Percentiles rank a stretch among this genome's conserved stretches.
phyloP scores from a whole-genome alignment of 768 basidiomycete genomes.

The Cubamyces lactineus region DNA sequence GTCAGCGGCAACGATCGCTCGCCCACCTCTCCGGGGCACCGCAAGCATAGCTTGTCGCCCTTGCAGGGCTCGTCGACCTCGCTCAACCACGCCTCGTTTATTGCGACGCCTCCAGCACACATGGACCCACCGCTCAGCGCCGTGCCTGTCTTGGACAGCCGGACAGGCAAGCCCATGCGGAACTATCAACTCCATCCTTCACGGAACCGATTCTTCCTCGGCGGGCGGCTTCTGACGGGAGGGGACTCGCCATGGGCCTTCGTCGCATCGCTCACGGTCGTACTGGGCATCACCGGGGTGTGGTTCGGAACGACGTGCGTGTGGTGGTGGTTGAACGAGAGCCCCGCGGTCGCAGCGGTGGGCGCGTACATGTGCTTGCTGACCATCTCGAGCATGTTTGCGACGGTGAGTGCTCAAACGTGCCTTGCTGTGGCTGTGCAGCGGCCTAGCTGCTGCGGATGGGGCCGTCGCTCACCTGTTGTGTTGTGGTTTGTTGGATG shows the following conservation, averaged over 20 bases:
- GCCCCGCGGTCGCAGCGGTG: constrained; percentile 69
- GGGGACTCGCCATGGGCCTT: constrained; percentile 89
- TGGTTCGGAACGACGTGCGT: constrained; percentile 91
- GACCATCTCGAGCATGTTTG: constrained; percentile 74
- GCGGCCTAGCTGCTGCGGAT: constrained; percentile 15
- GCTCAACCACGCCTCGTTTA: constrained; percentile 27
- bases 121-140: constrained; percentile 39
- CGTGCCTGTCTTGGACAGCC: constrained; percentile 35
- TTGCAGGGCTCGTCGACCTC: constrained; percentile 27
- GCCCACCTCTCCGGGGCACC: constrained; percentile 25
- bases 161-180: constrained; percentile 48
- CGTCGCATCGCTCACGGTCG: constrained; percentile 59
- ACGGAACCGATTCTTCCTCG: constrained; percentile 73
- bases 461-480: constrained; percentile 12
- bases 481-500: constrained; percentile 19
- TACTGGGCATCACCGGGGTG: constrained; percentile 69
- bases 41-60: constrained; percentile 27
- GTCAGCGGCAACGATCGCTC: constrained; percentile 25
- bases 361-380: constrained; percentile 66
- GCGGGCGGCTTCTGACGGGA: constrained; percentile 77
- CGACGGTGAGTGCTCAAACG: constrained; percentile 56
- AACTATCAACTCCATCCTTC: constrained; percentile 72
- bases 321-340: constrained; percentile 86
- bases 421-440: constrained; percentile 25
- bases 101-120: constrained; percentile 35